These are phyloP conservation scores for Ascochyta koolunga DNA, from an alignment of 2,329 filamentous ascomycete species.

Conservation along the genomic window DNA sequence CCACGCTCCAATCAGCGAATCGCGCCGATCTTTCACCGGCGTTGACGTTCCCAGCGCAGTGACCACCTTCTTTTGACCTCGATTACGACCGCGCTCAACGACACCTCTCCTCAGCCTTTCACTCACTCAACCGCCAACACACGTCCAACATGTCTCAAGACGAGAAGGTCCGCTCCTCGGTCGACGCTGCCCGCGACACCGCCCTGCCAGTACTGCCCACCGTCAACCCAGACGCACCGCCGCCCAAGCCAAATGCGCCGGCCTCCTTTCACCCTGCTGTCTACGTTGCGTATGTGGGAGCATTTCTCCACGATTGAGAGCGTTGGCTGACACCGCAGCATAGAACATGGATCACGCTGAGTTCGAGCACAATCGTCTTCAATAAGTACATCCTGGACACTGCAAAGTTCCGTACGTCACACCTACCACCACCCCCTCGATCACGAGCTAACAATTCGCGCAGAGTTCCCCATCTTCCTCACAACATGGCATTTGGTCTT, in stretches of 20 bases:
- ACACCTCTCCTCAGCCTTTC: slow-evolving; percentile 27
- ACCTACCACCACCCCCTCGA: not conserved
- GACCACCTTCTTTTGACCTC: slow-evolving; percentile 27
- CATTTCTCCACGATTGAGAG: slow-evolving; percentile 48
- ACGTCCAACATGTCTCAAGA: slow-evolving; percentile 61
- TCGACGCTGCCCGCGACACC: slow-evolving; percentile 71
- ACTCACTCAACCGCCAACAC: slow-evolving; percentile 23
- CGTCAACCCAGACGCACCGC: slow-evolving; percentile 76
- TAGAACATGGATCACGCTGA: slow-evolving; percentile 90
- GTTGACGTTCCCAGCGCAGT: slow-evolving; percentile 23
- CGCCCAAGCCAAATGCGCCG: slow-evolving; percentile 65
- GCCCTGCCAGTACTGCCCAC: slow-evolving; percentile 73
- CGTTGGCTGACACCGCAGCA: slow-evolving; percentile 25
- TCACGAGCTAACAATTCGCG: slow-evolving; percentile 34
- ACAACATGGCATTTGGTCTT: slow-evolving; percentile 91
- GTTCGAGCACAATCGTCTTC: slow-evolving; percentile 95
- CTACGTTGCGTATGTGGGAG: slow-evolving; percentile 70
- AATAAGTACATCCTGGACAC: slow-evolving; percentile 98
- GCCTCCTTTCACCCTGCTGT: slow-evolving; percentile 76
- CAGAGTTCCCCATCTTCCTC: slow-evolving; percentile 68
- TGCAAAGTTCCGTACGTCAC: slow-evolving; percentile 76
- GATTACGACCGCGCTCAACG: slow-evolving; percentile 17
- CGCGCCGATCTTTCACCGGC: slow-evolving; percentile 25
- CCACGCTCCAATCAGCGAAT: slow-evolving; percentile 27
- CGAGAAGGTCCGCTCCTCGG: slow-evolving; percentile 82